Base-by-base conservation (phyloP, 2,329 filamentous ascomycete genomes). In the Eurotiales sp. region DNA sequence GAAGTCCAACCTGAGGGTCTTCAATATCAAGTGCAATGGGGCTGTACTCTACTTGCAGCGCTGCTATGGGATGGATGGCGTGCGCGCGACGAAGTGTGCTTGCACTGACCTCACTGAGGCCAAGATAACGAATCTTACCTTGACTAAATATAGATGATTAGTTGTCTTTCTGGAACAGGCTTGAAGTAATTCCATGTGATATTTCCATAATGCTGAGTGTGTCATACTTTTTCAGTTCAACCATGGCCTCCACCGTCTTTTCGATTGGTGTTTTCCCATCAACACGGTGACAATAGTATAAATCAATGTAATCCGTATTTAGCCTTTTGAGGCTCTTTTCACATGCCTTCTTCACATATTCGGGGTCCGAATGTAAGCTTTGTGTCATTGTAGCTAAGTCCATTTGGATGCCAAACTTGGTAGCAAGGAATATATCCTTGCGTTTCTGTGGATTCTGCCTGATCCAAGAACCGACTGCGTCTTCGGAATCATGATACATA, bases 211-310 rank as follows among this genome's bases (percentile, higher is more conserved):
- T n/a, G n/a, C n/a, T n/a, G 8, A 8, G 6, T 14, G n/a, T 12
- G 5, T 5, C 11, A 41, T 41, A 51, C 50, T 44, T 44, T 15
- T 53, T 53, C 40, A 50, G 19, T 11, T 65, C 55, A 14, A 62
- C 63, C 42, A 68, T 55, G 6, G 58, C 54, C 19, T 57, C 50
- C 42, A 67, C 56, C 6, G 57, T 73, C 42, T 72, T 66, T 56
- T 77, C 72, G 50, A 77, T 68, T 2, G 73, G 72, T 0, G 65
- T 64, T 7, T 71, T 71, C 34, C 63, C 64, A 59, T 84, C 81
- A 29, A 79, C 70, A 23, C 81, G 71, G 6, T 76, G 74, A 51
- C 70, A 74, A 57, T 77, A 75, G 55, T 82, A 84, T 5, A 80
- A 19, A 47, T 54, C 52, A 27, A 54, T 51, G 12, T 23, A 51